Conservation (phyloP, 2,329 filamentous ascomycete species). For the Colletotrichum orchidophilum region DNA sequence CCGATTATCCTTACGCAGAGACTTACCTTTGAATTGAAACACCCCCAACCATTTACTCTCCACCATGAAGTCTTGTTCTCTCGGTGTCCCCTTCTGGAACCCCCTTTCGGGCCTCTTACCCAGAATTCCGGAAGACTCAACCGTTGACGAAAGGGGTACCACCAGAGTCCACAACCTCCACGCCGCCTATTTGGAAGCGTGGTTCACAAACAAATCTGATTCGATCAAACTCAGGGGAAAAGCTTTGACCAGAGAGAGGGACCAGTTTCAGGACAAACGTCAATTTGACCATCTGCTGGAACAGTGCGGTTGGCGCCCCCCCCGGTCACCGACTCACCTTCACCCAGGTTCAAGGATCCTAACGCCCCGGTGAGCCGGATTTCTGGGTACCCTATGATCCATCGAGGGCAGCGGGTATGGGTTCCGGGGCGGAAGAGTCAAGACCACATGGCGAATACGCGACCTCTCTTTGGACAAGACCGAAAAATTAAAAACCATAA, state of each 20-base stretch:
- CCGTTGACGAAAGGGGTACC: no score
- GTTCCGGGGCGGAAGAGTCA: background rate
- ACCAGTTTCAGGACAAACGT: no score
- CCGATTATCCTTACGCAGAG: background rate
- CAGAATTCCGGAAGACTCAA: background rate
- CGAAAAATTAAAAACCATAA: background rate
- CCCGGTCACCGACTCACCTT: background rate
- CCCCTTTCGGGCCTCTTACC: background rate
- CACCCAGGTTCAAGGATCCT: conserved; percentile 5
- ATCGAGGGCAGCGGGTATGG: conserved; percentile 3
- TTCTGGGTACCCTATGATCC: background rate
- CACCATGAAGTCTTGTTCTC: background rate
- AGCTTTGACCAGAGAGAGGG: no score
- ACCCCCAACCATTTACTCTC: background rate
- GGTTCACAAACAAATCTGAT: no score
- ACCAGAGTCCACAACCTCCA: no score
- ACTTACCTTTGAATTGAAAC: background rate
- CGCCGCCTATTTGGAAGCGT: no score
- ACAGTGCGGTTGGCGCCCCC: background rate
- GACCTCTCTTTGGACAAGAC: conserved; percentile 25
- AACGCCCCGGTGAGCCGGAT: conserved; percentile 3
- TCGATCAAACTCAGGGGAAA: no score
- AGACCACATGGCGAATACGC: conserved; percentile 25
- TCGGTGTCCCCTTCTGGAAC: background rate
- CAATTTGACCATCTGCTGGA: no score